These are phyloP conservation scores for Agaricales sp. DNA, from an alignment of 1,284 basidiomycete species.

Conservation along the genomic window DNA sequence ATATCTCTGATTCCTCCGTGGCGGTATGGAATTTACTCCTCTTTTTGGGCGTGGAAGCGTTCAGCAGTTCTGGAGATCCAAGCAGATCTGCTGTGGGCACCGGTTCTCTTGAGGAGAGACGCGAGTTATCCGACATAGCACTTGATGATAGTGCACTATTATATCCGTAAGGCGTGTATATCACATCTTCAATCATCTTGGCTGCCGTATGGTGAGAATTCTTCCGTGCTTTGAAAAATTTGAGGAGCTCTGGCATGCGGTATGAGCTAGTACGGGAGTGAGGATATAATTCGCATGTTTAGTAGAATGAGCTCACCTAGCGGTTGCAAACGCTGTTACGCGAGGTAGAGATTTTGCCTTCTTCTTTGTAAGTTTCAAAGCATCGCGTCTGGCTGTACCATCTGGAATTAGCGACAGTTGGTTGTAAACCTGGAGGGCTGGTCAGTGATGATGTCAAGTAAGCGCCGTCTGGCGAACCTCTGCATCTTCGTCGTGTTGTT, in stretches of 20 bases:
- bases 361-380: slow-evolving; percentile 82
- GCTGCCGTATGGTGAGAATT: slow-evolving; percentile 78
- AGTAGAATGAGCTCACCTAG: slow-evolving; percentile 47
- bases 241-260: slow-evolving; percentile 76
- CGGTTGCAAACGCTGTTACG: slow-evolving; percentile 93
- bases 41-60: slow-evolving; percentile 31
- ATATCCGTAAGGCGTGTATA: slow-evolving; percentile 79
- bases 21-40: slow-evolving; percentile 57
- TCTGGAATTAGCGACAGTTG: slow-evolving; percentile 90
- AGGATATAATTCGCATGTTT: neutral
- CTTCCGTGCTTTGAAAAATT: slow-evolving; percentile 79
- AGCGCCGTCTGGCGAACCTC: slow-evolving; percentile 62
- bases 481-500: slow-evolving; percentile 41
- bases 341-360: slow-evolving; percentile 91
- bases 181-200: slow-evolving; percentile 70
- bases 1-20: slow-evolving; percentile 76
- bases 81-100: slow-evolving; percentile 54
- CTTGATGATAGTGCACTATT: slow-evolving; percentile 28
- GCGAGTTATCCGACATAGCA: too few species aligned
- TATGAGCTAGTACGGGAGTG: slow-evolving; percentile 54
- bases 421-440: slow-evolving; percentile 64
- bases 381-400: slow-evolving; percentile 88
- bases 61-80: slow-evolving; percentile 57
- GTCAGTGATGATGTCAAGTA: neutral
- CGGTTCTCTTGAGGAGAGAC: too few species aligned